Base-by-base conservation (phyloP, 2,329 filamentous ascomycete species). In the Fusarium secorum region DNA sequence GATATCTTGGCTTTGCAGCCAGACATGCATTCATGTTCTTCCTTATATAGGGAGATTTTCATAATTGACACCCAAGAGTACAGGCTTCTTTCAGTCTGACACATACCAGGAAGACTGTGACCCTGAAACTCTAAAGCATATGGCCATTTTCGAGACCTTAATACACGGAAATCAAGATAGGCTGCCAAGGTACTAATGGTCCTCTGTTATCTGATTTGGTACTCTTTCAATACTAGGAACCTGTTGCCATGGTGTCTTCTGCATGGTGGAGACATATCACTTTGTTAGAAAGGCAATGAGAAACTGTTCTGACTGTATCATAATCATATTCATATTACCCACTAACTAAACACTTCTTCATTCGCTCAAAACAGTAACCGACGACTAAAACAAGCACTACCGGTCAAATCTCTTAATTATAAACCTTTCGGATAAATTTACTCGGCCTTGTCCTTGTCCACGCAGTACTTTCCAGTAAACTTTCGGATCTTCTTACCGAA, bases 401-500 rank as follows among this genome's bases (percentile, higher is more conserved):
- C 26, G 15, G 3, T 17, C 18, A 11, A 4, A 20, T 6, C 1
- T 7, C 17, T 17, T 11, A 13, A 20, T 3, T 7, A 26, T 5
- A 11, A 17, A 1, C 36, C 4, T 10, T 26, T 2, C 10, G 6
- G 6, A 33, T 18, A 17, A 22, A 14, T 18, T 15, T 45, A 66
- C n/a, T 51, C 61, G 11, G 18, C n/a, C 63, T 66, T 66, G 10
- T 58, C n/a, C 61, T 66, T 66, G 7, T 66, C 63, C 15, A 30
- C 39, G 15, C 61, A 56, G n/a, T 38, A 66, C 10, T 13, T 38
- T 20, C 61, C 62, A 9, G 63, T 66, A 1, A 52, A 15, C 14
- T 60, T 33, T 22, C 63, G 38, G 5, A 66, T 66, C 38, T 60
- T 66, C 61, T 66, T 66, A 11, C 63, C 63, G 11, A 32, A 66